Evolutionary conservation across 148 eudicot species (phyloP), one percentile per base, ranked within the genome.

Genomic region (Chenopodium quinoa): DNA sequence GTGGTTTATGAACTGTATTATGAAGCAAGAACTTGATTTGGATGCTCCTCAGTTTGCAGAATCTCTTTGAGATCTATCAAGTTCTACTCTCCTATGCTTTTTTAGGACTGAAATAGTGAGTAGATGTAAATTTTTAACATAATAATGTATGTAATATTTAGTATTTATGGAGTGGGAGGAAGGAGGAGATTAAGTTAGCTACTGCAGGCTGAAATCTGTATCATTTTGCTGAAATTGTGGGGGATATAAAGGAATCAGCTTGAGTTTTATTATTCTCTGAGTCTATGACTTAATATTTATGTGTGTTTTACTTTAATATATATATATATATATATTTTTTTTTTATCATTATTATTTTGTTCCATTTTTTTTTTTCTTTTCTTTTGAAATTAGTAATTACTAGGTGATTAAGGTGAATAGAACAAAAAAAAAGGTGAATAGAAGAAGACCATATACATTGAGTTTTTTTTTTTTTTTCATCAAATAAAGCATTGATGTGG

Each of bases 11-110:
- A 91, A 78, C 86, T 93, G 95, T 81, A 86, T 95, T 66, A 89
- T 95, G 98, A 95, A 78, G 83, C 98, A 95, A 91, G 95, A 93
- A 76, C 94, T 94, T 20, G 97, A 93, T 78, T 78, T 91, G 84
- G 95, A 91, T 40, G 97, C 95, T 48, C 91, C 97, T 75, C 95
- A 90, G 87, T 94, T 94, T 90, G 98, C 94, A 20, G 98, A 91
- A 85, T 93, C 95, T 73, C 97, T 94, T 47, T 94, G 85, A 85
- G 22, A 64, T 52, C 25, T 44, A 20, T n/a, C 62, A 16, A 75
- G 64, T 48, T 71, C 74, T 48, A 4, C 67, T 23, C 11, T 17
- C 62, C 22, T 13, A 29, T 10, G 73, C 13, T 58, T 44, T 71
- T 54, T 54, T 3, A 40, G 79, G 46, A 84, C 44, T 6, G 62